Evolutionary conservation across 2,329 filamentous ascomycete species (phyloP), one percentile per base, ranked within the genome.

Genomic region (Cryphonectria radicalis): DNA sequence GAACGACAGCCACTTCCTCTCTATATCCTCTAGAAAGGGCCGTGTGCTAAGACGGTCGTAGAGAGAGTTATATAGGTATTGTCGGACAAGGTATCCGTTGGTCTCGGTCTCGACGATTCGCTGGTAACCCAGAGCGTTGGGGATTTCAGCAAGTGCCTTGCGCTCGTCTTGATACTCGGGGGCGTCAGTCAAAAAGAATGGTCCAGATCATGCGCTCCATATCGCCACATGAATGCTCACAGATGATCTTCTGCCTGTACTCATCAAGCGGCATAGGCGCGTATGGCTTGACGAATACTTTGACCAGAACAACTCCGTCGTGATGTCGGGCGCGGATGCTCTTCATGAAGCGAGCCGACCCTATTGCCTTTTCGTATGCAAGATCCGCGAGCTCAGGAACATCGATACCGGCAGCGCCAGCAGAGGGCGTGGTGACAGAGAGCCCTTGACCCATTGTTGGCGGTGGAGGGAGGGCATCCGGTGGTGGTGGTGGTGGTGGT

Each of bases 1-100:
- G 77, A 97, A 99, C 0, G 95, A 93, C 66, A 99, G 88, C 96
- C 96, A 99, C 84, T 97, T 98, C 87, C 98, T 98, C 81, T 99
- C 96, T 75, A 99, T 96, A 75, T 97, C 93, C 81, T 99, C 97
- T 13, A 98, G 85, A 76, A 99, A 99, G 0, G 96, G 97, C 10
- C 97, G 90, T 11, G 96, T 99, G 81, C 96, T 97, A 81, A 99
- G 90, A 68, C 96, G 93, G 83, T 99, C 96, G 83, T 99, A 99
- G 5, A 99, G 88, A 35, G 96, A 98, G 84, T 93, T 98, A 82
- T 98, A 96, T 73, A 98, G 90, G 79, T 93, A 98, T 81, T 98
- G 97, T 67, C 96, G 92, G 70, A 98, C 93, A 28, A 99, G 88
- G 79, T 97, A 97, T 64, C 95, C 96, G 78, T 95, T 95, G 60